Base-by-base conservation (phyloP, 2,329 filamentous ascomycete species). In the Alternaria burnsii region DNA sequence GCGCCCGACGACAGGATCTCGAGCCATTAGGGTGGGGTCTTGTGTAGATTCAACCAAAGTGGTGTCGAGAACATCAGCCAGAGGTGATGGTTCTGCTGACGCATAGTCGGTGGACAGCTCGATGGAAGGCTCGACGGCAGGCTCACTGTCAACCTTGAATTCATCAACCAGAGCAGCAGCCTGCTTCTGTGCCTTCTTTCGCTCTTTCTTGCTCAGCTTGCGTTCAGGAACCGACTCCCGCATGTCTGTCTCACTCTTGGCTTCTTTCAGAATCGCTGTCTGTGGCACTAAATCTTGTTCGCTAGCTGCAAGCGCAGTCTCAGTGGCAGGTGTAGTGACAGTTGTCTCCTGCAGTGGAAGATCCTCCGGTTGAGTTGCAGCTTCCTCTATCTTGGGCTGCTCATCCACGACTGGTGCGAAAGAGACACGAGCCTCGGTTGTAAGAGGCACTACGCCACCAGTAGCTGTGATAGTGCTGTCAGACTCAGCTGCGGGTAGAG, bases 181-280 rank as follows among this genome's bases (percentile, higher is more conserved):
- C 41, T 71, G 71, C 52, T 72, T 74, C 55, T 68, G 68, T 9
- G 69, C 63, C 52, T 70, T 76, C 61, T 72, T 76, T 62, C 71
- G 74, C 40, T 76, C 73, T 40, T 76, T 76, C 62, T 77, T 76
- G 63, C 72, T 76, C n/a, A 75, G 63, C 59, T 74, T 76, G 41
- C 68, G 73, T 43, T 43, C 60, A n/a, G 72, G 58, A 9, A 44
- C 32, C 10, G 70, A 68, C 54, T 57, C 66, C 36, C 71, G 67
- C n/a, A 44, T 2, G 10, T 59, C 59, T 5, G 54, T 30, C 7
- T 24, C 10, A n/a, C 62, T 55, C 20, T 54, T 58, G 36, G 22
- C 28, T 20, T 61, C 36, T 7, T 60, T 56, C 5, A 52, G 4
- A 7, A 57, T 34, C 8, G 32, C 44, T 16, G 32, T 20, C 3